Evolutionary conservation across 441 rosid genomes (phyloP), one percentile per base, ranked within the genome.

Genomic region (Mallotus repandus): DNA sequence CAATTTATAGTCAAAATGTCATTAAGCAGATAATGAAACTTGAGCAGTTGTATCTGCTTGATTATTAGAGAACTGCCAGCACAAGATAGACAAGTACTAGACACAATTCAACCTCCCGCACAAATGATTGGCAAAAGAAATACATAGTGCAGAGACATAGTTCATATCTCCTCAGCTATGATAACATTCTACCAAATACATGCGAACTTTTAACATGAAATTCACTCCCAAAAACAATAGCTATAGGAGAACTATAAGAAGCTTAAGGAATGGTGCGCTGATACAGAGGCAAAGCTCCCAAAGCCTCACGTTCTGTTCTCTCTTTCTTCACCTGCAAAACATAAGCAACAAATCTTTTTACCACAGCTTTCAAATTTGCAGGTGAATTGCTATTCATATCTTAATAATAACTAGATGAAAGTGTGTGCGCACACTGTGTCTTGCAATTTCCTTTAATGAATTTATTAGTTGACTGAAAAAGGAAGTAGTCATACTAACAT

Each of bases 201-300:
- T 58, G 69, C 11, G 74, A 29, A 49, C 25, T 57, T 60, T 38
- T 63, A 67, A 49, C 41, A 46, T 66, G 60, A 78, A 49, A 45
- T 61, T 63, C 63, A 71, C 62, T 69, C 29, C 78, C 50, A 68
- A 18, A 55, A 77, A 57, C 75, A 77, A 66, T 43, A 46, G 72
- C 60, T 46, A 58, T 38, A 71, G 3, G 3, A 45, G 66, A 69
- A 69, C 38, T 13, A 15, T 45, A 54, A 14, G 59, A 73, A 77
- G 75, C 81, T 91, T 60, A 92, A 25, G 99, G 99, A 72, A 92
- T 52, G 5, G 97, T 85, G 77, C 97, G 94, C 80, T 92, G 93
- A 73, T 88, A 91, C 70, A 92, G 84, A 66, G 98, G 99, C 82
- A 89, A 80, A 71, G 98, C 99, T 77, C 93, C 99, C 84, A 95